Base-by-base conservation (phyloP, 2,329 filamentous ascomycete genomes). In the Pyrenochaeta sp. region DNA sequence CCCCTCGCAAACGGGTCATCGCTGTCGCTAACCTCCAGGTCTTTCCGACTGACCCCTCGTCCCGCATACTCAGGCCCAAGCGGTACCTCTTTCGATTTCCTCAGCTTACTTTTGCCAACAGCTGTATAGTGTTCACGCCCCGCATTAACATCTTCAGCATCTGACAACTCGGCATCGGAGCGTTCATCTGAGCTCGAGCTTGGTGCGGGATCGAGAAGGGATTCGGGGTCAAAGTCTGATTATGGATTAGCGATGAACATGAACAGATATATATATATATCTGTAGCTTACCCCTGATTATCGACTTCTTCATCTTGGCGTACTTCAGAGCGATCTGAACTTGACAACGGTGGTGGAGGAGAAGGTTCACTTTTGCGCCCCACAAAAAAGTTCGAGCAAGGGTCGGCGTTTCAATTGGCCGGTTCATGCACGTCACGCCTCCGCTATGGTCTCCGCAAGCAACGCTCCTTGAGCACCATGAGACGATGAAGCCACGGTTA, bases 61-160 rank as follows among this genome's bases (percentile, higher is more conserved):
- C 94, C 93, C 61, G 88, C 84, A 77, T 98, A 98, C 72, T 92
- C 86, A 13, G 90, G 88, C 0, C 93, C 94, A 1, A 97, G 82
- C 0, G 86, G 80, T 19, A 89, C 79, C 25, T 85, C 84, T 34
- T 92, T 88, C 56, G 88, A 88, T 72, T 91, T 89, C 64, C 92
- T 88, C 66, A 97, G 81, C 75, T 91, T 94, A 80, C 90, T 95
- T 82, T 93, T 95, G 84, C 89, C 90, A 32, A 97, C 91, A 51
- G 85, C 79, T 43, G 91, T 85, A 74, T 98, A 98, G 75, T 98
- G 94, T 70, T 97, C 94, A 32, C 93, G 90, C 22, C 90, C 92
- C 10, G 84, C 83, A 59, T 85, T 79, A 10, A 75, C 81, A 66
- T 84, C 77, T 51, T 72, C 40, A 67, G 77, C 55, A 24, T 77